Percentiles rank a stretch among this genome's conserved stretches.
These are phyloP conservation scores for Potentilla sterilis DNA, from an alignment of 306 rosid species.

Conservation along the genomic window DNA sequence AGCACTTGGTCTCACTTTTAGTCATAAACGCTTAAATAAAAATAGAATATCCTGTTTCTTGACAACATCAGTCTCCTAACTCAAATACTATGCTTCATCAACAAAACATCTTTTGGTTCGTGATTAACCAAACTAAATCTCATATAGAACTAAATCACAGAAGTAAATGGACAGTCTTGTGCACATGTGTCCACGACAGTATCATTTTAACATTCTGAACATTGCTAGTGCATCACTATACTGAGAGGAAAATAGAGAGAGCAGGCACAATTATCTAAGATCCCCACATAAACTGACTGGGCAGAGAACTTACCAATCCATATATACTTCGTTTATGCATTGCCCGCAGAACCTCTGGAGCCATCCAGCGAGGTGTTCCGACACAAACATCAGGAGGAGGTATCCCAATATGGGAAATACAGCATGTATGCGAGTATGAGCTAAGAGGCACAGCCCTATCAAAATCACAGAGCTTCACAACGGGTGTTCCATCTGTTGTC, in stretches of 20 bases:
- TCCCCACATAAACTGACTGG: background rate
- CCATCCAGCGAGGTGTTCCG: conserved; percentile 99
- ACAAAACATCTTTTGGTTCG: background rate
- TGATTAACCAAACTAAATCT: background rate
- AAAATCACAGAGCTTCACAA: conserved; percentile 95
- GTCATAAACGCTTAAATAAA: background rate
- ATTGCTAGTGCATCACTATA: background rate
- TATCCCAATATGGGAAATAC: conserved; percentile 78
- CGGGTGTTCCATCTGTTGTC: conserved; percentile 67
- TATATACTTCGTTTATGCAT: conserved; percentile 58
- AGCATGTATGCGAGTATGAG: conserved; percentile 72
- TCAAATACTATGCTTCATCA: background rate
- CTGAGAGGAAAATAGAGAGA: background rate
- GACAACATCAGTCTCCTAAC: background rate
- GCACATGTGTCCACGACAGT: background rate
- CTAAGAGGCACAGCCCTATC: conserved; percentile 93
- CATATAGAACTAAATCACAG: background rate
- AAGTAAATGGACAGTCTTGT: background rate
- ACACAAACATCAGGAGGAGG: conserved; percentile 80
- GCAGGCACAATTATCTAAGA: background rate
- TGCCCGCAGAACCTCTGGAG: conserved; percentile 89
- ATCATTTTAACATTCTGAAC: background rate
- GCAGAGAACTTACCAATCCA: conserved; percentile 67
- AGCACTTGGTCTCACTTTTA: background rate
- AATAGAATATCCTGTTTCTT: background rate